A percentile compares a stretch with the other conserved stretches of the same genome.
These are phyloP conservation scores for Cercospora sp. DNA, from an alignment of 2,329 filamentous ascomycete genomes.

Conservation along the genomic window DNA sequence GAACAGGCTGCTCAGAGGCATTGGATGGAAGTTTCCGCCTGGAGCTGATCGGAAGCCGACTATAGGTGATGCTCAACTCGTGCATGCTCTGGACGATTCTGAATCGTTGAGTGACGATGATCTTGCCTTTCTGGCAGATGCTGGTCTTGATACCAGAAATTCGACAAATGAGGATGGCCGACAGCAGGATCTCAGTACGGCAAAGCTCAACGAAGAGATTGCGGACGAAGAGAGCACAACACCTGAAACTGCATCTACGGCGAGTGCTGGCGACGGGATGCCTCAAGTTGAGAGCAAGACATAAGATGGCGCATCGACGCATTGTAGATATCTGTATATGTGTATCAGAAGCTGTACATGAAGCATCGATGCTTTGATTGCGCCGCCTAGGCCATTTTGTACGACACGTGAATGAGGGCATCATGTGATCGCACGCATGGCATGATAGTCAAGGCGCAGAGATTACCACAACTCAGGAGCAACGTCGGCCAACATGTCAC, in stretches of 20 bases:
- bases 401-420: not conserved
- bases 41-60: not conserved
- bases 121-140: not conserved
- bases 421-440: not conserved
- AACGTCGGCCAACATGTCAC: slow-evolving; percentile 16
- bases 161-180: not conserved
- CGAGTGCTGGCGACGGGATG: not conserved
- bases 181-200: not conserved
- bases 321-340: not conserved
- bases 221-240: not conserved
- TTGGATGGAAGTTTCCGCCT: slow-evolving; percentile 10
- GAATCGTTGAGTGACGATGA: not conserved
- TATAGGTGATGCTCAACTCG: not conserved
- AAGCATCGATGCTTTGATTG: not conserved
- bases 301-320: not conserved
- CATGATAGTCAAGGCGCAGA: not conserved
- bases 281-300: not conserved
- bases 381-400: not conserved
- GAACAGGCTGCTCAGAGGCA: slow-evolving; percentile 17
- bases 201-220: not conserved
- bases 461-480: slow-evolving; percentile 10
- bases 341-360: not conserved
- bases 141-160: not conserved
- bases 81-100: not conserved
- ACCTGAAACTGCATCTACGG: not conserved